Evolutionary conservation across 306 rosid species (phyloP).

Genomic region (Cucurbita pepo): DNA sequence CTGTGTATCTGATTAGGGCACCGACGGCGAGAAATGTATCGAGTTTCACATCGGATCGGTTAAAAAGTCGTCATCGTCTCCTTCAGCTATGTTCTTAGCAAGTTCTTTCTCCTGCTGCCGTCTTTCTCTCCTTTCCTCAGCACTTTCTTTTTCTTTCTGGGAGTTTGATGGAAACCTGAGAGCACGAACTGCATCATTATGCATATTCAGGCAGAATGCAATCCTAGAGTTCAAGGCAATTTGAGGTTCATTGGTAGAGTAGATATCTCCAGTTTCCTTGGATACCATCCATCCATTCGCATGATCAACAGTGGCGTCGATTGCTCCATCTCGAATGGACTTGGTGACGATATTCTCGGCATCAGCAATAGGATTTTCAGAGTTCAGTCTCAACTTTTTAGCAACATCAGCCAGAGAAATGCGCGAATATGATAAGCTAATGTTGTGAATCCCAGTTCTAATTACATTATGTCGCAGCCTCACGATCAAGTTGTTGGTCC

Average conservation of each 20-base stretch:
- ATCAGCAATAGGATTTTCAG: slow-evolving; percentile 40
- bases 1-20: neutral
- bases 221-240: slow-evolving; percentile 85
- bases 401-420: slow-evolving; percentile 86
- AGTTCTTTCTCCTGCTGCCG: slow-evolving; percentile 48
- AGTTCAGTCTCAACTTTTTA: slow-evolving; percentile 80
- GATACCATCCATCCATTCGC: slow-evolving; percentile 80
- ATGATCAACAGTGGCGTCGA: slow-evolving; percentile 58
- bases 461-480: slow-evolving; percentile 93
- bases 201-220: slow-evolving; percentile 91
- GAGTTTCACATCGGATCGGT: neutral
- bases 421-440: slow-evolving; percentile 88
- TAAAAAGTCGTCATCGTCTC: slow-evolving; percentile 35
- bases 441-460: slow-evolving; percentile 91
- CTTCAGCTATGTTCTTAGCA: slow-evolving; percentile 43
- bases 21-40: neutral
- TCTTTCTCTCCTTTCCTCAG: slow-evolving; percentile 38
- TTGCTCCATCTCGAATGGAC: slow-evolving; percentile 87
- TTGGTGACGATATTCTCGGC: slow-evolving; percentile 82
- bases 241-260: slow-evolving; percentile 84
- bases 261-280: slow-evolving; percentile 89
- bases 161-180: slow-evolving; percentile 37
- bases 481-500: slow-evolving; percentile 91
- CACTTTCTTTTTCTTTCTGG: slow-evolving; percentile 43
- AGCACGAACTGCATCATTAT: slow-evolving; percentile 84